These are phyloP conservation scores for Epichloe sibirici DNA, from an alignment of 2,329 filamentous ascomycete genomes.

Conservation along the genomic window DNA sequence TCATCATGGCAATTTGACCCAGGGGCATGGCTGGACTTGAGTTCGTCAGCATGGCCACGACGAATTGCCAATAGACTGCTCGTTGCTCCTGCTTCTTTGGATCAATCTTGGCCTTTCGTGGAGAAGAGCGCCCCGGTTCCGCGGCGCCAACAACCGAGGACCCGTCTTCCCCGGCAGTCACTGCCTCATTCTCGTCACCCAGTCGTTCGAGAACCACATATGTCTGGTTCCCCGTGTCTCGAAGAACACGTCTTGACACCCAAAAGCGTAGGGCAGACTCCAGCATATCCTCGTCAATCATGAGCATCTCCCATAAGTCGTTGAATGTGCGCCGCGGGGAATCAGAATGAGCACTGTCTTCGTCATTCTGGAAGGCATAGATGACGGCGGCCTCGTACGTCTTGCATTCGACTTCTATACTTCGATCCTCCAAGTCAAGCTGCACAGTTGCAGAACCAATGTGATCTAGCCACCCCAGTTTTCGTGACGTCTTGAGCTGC, in stretches of 20 bases:
- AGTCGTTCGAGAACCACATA: slow-evolving; percentile 60
- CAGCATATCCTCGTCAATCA: slow-evolving; percentile 65
- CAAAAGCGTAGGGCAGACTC: slow-evolving; percentile 58
- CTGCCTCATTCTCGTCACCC: slow-evolving; percentile 22
- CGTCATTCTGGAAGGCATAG: slow-evolving; percentile 56
- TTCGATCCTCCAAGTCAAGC: slow-evolving; percentile 72
- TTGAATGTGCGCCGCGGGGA: slow-evolving; percentile 34
- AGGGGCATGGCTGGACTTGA: slow-evolving; percentile 69
- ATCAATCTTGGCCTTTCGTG: slow-evolving; percentile 44
- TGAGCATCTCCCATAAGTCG: slow-evolving; percentile 43
- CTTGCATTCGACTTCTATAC: slow-evolving; percentile 57
- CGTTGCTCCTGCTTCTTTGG: slow-evolving; percentile 50
- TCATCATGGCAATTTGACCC: slow-evolving; percentile 78
- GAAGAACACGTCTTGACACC: slow-evolving; percentile 55
- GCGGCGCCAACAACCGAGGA: slow-evolving; percentile 13
- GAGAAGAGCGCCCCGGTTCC: slow-evolving; percentile 21
- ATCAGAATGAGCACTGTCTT: slow-evolving; percentile 18
- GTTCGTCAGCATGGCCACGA: slow-evolving; percentile 91
- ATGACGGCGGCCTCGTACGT: slow-evolving; percentile 85
- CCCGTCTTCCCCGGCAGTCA: slow-evolving; percentile 21
- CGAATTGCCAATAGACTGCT: slow-evolving; percentile 77
- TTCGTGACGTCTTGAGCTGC: slow-evolving; percentile 67
- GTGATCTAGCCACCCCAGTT: slow-evolving; percentile 78
- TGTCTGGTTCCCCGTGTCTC: slow-evolving; percentile 37
- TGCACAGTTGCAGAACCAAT: slow-evolving; percentile 71